Evolutionary conservation across 1,139 yeast genomes (phyloP).

Genomic region (Candida sp.): DNA sequence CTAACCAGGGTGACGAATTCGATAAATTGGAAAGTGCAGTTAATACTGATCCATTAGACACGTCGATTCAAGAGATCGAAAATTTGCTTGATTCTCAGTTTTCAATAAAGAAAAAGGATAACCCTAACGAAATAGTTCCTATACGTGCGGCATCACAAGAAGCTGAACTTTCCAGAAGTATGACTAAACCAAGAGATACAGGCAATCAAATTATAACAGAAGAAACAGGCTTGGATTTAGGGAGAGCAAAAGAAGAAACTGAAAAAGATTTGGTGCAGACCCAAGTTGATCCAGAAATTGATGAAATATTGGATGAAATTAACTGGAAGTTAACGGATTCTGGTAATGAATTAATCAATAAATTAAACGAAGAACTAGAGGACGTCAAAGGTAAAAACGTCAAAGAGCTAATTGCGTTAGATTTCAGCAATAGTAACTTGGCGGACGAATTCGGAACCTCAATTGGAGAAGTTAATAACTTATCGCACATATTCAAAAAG

Average conservation of each 20-base stretch:
- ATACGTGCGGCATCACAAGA: neutral
- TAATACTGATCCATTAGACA: conserved; percentile 10
- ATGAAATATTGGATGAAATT: conserved; percentile 70
- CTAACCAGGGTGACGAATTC: neutral
- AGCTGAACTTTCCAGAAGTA: neutral
- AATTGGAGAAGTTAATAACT: conserved; percentile 60
- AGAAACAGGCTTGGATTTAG: conserved; percentile 17
- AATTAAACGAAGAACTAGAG: conserved; percentile 49
- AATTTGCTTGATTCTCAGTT: conserved; percentile 38
- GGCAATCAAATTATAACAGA: neutral
- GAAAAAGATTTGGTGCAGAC: conserved; percentile 9
- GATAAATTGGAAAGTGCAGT: conserved; percentile 6
- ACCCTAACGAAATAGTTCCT: conserved; percentile 1
- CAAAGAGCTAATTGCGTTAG: conserved; percentile 35
- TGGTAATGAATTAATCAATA: conserved; percentile 51
- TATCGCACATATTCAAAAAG: conserved; percentile 47
- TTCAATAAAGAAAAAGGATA: neutral
- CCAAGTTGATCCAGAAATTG: conserved; percentile 49
- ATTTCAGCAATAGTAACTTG: conserved; percentile 33
- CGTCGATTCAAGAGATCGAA: conserved; percentile 43
- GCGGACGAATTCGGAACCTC: conserved; percentile 41
- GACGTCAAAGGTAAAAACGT: conserved; percentile 36
- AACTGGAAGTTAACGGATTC: conserved; percentile 72
- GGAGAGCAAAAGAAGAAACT: conserved; percentile 9
- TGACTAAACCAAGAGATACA: neutral